phyloP scores from a whole-genome alignment of 345 rosid genomes.

The Eucalyptus albens region DNA sequence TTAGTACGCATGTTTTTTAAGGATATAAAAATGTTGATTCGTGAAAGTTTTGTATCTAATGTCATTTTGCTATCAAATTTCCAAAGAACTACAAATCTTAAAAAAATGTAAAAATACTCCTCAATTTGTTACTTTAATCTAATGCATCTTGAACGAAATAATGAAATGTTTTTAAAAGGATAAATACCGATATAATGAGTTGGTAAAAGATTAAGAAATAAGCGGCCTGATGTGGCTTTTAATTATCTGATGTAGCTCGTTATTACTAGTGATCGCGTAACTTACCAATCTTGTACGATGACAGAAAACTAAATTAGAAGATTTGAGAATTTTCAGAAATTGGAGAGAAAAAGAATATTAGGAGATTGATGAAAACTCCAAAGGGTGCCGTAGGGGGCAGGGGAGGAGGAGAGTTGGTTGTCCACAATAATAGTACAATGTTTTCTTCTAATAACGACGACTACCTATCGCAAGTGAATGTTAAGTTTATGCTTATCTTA shows the following conservation, averaged over 20 bases:
- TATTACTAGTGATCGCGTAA: neutral
- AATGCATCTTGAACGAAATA: too few species aligned
- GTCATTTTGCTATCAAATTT: too few species aligned
- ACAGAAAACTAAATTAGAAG: neutral
- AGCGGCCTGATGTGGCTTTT: neutral
- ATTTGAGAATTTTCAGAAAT: neutral
- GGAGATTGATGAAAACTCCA: neutral
- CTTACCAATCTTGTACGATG: neutral
- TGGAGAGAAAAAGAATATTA: neutral
- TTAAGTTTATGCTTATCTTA: neutral
- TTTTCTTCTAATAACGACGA: neutral
- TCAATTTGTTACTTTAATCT: too few species aligned
- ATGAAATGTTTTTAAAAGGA: too few species aligned
- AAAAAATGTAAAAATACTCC: too few species aligned
- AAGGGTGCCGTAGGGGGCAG: neutral
- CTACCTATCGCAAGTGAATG: neutral
- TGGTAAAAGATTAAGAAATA: neutral
- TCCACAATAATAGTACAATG: neutral
- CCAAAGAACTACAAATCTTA: too few species aligned
- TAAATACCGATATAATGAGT: neutral
- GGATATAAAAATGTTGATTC: too few species aligned
- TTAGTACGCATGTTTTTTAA: too few species aligned
- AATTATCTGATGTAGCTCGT: neutral
- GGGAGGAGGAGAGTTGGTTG: neutral
- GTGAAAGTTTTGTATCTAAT: too few species aligned